Conservation (phyloP, 768 basidiomycete species). For the Hygrocybe punicea region DNA sequence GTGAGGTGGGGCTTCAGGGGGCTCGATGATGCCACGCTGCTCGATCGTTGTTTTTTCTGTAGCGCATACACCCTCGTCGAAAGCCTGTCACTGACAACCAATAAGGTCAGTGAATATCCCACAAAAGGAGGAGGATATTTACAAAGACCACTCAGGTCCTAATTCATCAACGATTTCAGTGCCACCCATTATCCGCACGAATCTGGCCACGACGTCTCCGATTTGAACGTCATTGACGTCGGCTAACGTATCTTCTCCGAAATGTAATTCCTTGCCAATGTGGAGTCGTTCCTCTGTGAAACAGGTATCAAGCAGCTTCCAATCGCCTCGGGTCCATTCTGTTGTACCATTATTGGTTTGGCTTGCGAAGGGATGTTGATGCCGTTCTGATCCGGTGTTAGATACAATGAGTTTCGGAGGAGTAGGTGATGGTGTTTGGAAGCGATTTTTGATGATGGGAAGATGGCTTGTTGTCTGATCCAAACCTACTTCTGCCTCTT, state of each 20-base stretch:
- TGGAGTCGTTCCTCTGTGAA: slow-evolving; percentile 68
- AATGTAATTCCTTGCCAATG: slow-evolving; percentile 32
- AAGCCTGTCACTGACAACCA: slow-evolving; percentile 45
- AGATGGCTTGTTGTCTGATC: slow-evolving; percentile 7
- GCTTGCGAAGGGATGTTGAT: background rate
- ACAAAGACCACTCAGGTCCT: slow-evolving; percentile 60
- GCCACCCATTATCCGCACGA: slow-evolving; percentile 50
- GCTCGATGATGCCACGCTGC: slow-evolving; percentile 55
- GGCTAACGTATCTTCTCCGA: slow-evolving; percentile 41
- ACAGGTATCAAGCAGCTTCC: slow-evolving; percentile 76
- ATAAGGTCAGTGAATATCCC: slow-evolving; percentile 1
- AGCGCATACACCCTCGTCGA: slow-evolving; percentile 52
- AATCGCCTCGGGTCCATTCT: slow-evolving; percentile 70
- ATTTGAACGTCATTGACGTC: slow-evolving; percentile 51
- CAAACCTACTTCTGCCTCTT: slow-evolving; percentile 56
- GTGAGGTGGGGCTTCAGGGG: slow-evolving; percentile 15
- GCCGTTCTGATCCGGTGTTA: background rate
- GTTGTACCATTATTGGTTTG: background rate
- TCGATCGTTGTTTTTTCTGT: slow-evolving; percentile 56
- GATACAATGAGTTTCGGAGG: background rate
- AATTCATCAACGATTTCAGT: slow-evolving; percentile 35
- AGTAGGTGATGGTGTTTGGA: slow-evolving; percentile 27
- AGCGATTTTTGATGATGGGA: slow-evolving; percentile 12
- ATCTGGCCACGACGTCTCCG: slow-evolving; percentile 60
- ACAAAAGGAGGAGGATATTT: slow-evolving; percentile 19